phyloP scores from a whole-genome alignment of 768 basidiomycete species.

The Phylloporus sp. region DNA sequence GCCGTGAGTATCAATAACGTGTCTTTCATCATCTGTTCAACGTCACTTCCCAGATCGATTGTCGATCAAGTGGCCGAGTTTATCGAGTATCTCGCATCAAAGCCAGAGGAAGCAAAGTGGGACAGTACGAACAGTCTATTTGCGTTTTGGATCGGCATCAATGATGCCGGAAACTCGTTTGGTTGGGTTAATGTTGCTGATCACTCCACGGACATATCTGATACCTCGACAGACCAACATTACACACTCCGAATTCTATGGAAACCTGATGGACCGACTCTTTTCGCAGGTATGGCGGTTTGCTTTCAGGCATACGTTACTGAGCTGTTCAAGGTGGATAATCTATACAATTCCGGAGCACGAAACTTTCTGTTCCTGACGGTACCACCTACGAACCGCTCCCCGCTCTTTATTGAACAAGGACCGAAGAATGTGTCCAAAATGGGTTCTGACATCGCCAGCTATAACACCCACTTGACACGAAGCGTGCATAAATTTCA shows the following conservation, averaged over 20 bases:
- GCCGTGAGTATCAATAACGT: slow-evolving; percentile 37
- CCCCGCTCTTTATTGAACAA: slow-evolving; percentile 48
- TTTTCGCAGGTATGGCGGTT: slow-evolving; percentile 25
- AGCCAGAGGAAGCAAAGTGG: slow-evolving; percentile 55
- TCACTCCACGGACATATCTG: neutral
- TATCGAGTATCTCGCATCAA: slow-evolving; percentile 41
- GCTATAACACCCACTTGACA: slow-evolving; percentile 50
- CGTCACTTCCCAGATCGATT: slow-evolving; percentile 13
- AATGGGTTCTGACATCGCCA: slow-evolving; percentile 36
- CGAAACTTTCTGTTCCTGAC: slow-evolving; percentile 62
- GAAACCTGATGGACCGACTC: slow-evolving; percentile 20
- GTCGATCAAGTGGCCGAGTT: slow-evolving; percentile 62
- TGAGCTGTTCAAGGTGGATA: slow-evolving; percentile 12
- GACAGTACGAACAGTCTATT: slow-evolving; percentile 54
- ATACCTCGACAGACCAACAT: slow-evolving; percentile 20
- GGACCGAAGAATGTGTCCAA: slow-evolving; percentile 25
- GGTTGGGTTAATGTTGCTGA: slow-evolving; percentile 19
- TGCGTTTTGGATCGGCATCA: slow-evolving; percentile 70
- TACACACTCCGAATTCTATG: slow-evolving; percentile 23
- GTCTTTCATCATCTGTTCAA: neutral
- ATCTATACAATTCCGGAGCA: slow-evolving; percentile 40
- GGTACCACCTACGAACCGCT: slow-evolving; percentile 55
- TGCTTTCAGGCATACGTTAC: neutral
- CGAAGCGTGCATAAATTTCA: slow-evolving; percentile 39
- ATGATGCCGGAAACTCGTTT: slow-evolving; percentile 43